Evolutionary conservation across 2,329 filamentous ascomycete species (phyloP).

Genomic region (Apiospora saccharicola): DNA sequence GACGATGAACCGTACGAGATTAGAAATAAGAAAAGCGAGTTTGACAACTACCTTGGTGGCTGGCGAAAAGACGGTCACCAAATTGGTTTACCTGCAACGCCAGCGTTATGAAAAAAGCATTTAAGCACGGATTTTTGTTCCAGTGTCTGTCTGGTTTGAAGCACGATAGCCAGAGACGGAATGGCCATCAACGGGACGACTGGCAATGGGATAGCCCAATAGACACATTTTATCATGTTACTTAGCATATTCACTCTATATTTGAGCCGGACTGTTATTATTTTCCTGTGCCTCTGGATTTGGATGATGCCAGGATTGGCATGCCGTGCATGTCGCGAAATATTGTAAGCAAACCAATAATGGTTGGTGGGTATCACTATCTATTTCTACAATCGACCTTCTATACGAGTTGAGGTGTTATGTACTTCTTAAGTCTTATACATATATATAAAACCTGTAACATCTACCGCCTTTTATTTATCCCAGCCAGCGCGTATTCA

Average conservation of each 20-base stretch:
- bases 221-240: background rate
- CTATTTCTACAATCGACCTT: background rate
- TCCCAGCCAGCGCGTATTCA: background rate
- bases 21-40: background rate
- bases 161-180: too few species aligned
- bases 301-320: background rate
- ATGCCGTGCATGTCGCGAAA: background rate
- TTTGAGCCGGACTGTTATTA: background rate
- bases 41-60: background rate
- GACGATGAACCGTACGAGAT: background rate
- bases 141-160: too few species aligned
- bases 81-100: background rate
- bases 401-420: conserved; percentile 2
- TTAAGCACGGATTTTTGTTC: too few species aligned
- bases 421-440: background rate
- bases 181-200: too few species aligned
- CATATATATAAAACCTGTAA: background rate
- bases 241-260: background rate
- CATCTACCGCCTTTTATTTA: background rate
- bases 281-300: background rate
- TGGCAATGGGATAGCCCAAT: too few species aligned
- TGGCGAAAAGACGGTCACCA: background rate
- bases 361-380: conserved; percentile 5
- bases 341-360: background rate
- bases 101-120: too few species aligned